phyloP scores from a whole-genome alignment of 192 early-diverging fungal genomes.

The Entophlyctis helioformis region DNA sequence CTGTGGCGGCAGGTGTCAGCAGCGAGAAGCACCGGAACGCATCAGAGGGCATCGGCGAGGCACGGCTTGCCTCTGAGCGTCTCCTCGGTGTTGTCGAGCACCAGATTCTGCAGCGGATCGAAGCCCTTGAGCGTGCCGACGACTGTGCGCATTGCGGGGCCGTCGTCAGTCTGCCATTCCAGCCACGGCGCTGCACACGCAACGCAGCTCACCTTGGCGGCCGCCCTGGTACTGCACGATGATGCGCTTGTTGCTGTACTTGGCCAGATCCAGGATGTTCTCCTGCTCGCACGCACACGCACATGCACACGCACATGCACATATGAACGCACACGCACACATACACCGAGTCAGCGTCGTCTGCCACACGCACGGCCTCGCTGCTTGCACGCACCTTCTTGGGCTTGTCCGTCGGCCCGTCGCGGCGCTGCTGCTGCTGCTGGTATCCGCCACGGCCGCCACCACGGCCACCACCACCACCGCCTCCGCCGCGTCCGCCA shows the following conservation, averaged over 20 bases:
- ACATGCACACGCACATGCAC: too few species aligned
- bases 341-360: too few species aligned
- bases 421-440: too few species aligned
- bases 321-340: too few species aligned
- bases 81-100: constrained; percentile 87
- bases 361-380: too few species aligned
- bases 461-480: too few species aligned
- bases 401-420: too few species aligned
- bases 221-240: constrained; percentile 88
- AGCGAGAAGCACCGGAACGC: not conserved
- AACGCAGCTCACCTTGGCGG: constrained; percentile 66
- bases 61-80: constrained; percentile 40
- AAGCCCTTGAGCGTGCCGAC: constrained; percentile 82
- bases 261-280: constrained; percentile 82
- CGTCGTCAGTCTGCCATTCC: not conserved
- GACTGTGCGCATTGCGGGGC: constrained; percentile 35
- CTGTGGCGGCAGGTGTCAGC: constrained; percentile 5
- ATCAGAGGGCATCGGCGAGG: not conserved
- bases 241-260: constrained; percentile 87
- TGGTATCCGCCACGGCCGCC: too few species aligned
- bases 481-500: too few species aligned
- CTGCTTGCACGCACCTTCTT: too few species aligned
- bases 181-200: not conserved
- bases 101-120: constrained; percentile 87
- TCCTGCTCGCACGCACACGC: constrained; percentile 57